Conservation (phyloP, 1,284 basidiomycete species). For the Ceratobasidium sp. region DNA sequence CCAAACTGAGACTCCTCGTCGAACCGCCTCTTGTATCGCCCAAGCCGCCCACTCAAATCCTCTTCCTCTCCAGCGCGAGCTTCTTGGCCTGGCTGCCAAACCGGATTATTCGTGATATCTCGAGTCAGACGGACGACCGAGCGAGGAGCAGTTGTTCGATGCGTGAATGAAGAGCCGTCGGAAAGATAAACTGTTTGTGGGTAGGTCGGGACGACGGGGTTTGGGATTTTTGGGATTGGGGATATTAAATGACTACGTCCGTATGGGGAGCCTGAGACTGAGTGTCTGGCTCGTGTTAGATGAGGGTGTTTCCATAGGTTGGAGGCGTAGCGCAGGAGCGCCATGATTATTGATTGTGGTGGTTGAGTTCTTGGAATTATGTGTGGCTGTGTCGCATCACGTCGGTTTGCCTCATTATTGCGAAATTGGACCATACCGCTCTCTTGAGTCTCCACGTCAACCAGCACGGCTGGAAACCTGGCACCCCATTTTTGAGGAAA, state of each 20-base stretch:
- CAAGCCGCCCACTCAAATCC: constrained; percentile 79
- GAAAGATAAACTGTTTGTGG: constrained; percentile 85
- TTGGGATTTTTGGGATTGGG: constrained; percentile 71
- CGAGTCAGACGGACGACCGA: constrained; percentile 80
- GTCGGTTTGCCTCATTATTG: not conserved
- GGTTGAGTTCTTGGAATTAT: not conserved
- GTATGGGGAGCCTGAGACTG: constrained; percentile 46
- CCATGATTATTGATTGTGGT: constrained; percentile 1
- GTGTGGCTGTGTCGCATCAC: constrained; percentile 33
- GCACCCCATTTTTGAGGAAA: no score
- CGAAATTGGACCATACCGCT: no score
- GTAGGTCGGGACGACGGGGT: constrained; percentile 85
- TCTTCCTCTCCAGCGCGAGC: constrained; percentile 72
- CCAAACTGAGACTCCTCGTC: constrained; percentile 61
- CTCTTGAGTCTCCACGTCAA: no score
- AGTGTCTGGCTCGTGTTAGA: constrained; percentile 17
- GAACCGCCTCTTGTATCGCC: constrained; percentile 83
- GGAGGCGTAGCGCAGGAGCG: not conserved
- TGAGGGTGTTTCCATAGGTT: not conserved
- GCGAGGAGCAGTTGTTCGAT: constrained; percentile 88
- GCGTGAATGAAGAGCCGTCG: constrained; percentile 88
- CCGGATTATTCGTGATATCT: constrained; percentile 87
- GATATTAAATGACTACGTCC: constrained; percentile 55
- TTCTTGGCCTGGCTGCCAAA: constrained; percentile 71
- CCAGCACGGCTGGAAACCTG: no score